These are phyloP conservation scores for Quercus wislizeni DNA, from an alignment of 306 rosid genomes.

Conservation along the genomic window DNA sequence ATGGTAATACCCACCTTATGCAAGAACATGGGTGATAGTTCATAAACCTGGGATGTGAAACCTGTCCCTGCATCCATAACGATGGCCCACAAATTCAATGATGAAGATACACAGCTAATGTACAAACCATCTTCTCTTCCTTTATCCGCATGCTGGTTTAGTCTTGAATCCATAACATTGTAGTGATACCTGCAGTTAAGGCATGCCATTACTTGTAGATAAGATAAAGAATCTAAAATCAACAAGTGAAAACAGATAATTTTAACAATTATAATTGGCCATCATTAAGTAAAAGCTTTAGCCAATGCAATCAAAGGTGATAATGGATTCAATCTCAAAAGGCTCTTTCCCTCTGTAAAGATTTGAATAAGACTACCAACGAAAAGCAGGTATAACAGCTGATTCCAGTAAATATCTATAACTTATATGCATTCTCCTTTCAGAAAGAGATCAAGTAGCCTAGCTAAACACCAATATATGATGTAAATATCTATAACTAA, in stretches of 20 bases:
- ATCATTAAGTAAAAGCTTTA: neutral
- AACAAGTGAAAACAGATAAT: constrained; percentile 16
- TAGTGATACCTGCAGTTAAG: constrained; percentile 71
- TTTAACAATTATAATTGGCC: neutral
- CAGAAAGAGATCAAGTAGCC: neutral
- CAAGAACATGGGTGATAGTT: constrained; percentile 36
- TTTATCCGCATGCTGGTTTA: constrained; percentile 84
- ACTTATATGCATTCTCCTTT: neutral
- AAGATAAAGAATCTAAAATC: constrained; percentile 21
- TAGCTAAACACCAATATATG: neutral
- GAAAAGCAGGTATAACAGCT: neutral
- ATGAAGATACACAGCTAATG: constrained; percentile 69
- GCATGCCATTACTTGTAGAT: constrained; percentile 15
- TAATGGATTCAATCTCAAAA: neutral
- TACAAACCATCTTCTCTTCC: constrained; percentile 92
- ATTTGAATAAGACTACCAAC: neutral
- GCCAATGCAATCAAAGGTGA: neutral
- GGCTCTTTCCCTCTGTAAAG: neutral
- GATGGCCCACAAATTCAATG: constrained; percentile 37
- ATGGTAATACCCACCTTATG: constrained; percentile 32
- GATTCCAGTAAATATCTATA: neutral
- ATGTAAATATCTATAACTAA: neutral
- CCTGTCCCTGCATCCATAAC: constrained; percentile 51
- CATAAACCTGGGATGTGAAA: constrained; percentile 37
- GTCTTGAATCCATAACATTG: constrained; percentile 82